A percentile compares a stretch with the other conserved stretches of the same genome.
Evolutionary conservation across 768 basidiomycete species (phyloP).

Genomic region (Pulveroboletus sp.): DNA sequence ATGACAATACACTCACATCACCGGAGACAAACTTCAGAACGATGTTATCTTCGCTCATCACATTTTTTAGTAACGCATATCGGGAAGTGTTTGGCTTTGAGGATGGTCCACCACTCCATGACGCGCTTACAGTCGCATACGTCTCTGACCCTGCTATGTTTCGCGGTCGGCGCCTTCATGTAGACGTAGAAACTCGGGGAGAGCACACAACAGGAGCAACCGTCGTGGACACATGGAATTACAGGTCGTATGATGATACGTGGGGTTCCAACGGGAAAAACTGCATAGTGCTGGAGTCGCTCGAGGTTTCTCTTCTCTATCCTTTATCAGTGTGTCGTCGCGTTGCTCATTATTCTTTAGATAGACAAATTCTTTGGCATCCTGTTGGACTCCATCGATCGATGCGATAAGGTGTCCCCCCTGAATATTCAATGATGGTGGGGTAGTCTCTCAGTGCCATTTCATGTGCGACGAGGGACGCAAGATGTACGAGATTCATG

Average conservation of each 20-base stretch:
- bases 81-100: slow-evolving; percentile 72
- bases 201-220: slow-evolving; percentile 71
- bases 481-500: not conserved
- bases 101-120: slow-evolving; percentile 86
- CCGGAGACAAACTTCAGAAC: slow-evolving; percentile 53
- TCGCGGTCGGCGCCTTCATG: slow-evolving; percentile 56
- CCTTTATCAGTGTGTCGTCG: not conserved
- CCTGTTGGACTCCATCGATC: slow-evolving; percentile 54
- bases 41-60: slow-evolving; percentile 70
- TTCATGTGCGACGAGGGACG: not conserved
- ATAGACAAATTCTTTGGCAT: slow-evolving; percentile 62
- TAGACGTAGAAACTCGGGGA: slow-evolving; percentile 77
- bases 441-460: not conserved
- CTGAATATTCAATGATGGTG: slow-evolving; percentile 39
- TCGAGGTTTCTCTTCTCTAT: slow-evolving; percentile 52
- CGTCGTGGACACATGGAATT: slow-evolving; percentile 73
- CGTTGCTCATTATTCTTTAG: slow-evolving; percentile 34
- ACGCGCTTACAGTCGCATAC: slow-evolving; percentile 78
- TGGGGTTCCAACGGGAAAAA: slow-evolving; percentile 79
- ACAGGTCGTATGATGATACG: slow-evolving; percentile 50
- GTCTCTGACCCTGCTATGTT: slow-evolving; percentile 69
- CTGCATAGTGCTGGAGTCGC: slow-evolving; percentile 60
- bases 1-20: slow-evolving; percentile 3
- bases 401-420: slow-evolving; percentile 58
- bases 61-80: slow-evolving; percentile 71